Evolutionary conservation across 139 green algal genomes (phyloP), one percentile per base, ranked within the genome.

Genomic region (Chlamydomonas sphaeroides): DNA sequence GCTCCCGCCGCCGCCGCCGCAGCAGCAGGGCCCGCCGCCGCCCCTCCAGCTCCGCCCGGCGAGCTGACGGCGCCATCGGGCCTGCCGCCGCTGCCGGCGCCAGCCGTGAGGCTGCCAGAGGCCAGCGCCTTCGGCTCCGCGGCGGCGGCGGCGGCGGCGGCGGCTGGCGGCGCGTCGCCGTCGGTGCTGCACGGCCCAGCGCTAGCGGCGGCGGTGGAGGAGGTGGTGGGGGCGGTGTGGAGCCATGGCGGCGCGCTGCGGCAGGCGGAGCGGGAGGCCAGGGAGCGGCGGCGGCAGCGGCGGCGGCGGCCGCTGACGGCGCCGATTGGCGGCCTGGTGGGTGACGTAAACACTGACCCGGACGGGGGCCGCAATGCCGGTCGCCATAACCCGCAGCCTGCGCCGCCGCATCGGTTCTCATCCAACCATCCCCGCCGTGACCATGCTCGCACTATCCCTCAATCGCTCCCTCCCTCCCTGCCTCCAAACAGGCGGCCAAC

Each of bases 191-290:
- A 23, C 8, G 74, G 59, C 1, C 35, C 15, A 5, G 38, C 38
- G 2, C 18, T 80, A 21, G 61, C 23, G 39, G 41, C 32, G 6
- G 45, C 66, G 7, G 4, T 51, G 26, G 36, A 82, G 68, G 41
- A n/a, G 15, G 33, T 84, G 73, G 36, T 66, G 61, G 42, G 30
- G 35, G 25, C 77, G 66, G 69, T 67, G 69, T 59, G 74, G 15
- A 17, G 17, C 0, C 32, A 69, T 66, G 79, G 39, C 3, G 30
- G 59, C 26, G 72, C 39, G 21, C 45, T 48, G 32, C 20, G 3
- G 10, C 23, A 26, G 0, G 39, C 41, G 38, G 38, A 57, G 38
- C 1, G 28, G 57, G 49, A 67, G 69, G 42, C 73, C 61, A 36
- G 65, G 38, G 30, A 20, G 38, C 17, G 38, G 28, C 28, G 26